Conservation (phyloP, 371 early-diverging fungal genomes). For the Mucor saturninus region DNA sequence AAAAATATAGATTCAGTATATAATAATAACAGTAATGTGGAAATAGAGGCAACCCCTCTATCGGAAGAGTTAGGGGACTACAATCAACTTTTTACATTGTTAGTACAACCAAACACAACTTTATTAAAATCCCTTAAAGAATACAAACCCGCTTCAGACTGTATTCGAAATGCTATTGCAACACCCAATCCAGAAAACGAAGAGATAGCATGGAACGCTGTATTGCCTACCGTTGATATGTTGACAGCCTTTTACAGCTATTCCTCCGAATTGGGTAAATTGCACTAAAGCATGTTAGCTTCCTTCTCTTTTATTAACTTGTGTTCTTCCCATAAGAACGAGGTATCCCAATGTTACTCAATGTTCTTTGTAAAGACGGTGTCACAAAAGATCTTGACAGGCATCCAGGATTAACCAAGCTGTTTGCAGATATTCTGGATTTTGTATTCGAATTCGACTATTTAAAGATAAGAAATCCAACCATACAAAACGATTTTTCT, state of each 20-base stretch:
- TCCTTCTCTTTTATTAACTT: no score
- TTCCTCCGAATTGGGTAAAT: conserved; percentile 72
- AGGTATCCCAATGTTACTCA: conserved; percentile 74
- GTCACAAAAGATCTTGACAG: conserved; percentile 69
- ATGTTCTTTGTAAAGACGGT: conserved; percentile 73
- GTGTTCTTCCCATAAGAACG: conserved; percentile 52
- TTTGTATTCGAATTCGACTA: conserved; percentile 92
- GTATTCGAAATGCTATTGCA: conserved; percentile 79
- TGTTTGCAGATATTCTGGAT: conserved; percentile 83
- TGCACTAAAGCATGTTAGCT: no score
- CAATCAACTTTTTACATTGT: conserved; percentile 45
- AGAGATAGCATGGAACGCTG: conserved; percentile 83
- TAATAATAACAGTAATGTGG: neutral
- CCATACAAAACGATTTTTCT: conserved; percentile 96
- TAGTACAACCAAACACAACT: conserved; percentile 53
- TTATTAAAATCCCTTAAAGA: conserved; percentile 54
- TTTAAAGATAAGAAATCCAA: conserved; percentile 89
- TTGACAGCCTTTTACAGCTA: conserved; percentile 81
- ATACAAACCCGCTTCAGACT: conserved; percentile 54
- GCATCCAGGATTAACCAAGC: conserved; percentile 79
- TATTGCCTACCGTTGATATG: conserved; percentile 83
- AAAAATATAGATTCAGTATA: neutral
- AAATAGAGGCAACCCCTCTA: conserved; percentile 56
- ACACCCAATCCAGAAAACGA: conserved; percentile 82
- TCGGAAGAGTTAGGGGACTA: conserved; percentile 59